Conservation (phyloP, 257 asterid species). For the Solanum dulcamara region DNA sequence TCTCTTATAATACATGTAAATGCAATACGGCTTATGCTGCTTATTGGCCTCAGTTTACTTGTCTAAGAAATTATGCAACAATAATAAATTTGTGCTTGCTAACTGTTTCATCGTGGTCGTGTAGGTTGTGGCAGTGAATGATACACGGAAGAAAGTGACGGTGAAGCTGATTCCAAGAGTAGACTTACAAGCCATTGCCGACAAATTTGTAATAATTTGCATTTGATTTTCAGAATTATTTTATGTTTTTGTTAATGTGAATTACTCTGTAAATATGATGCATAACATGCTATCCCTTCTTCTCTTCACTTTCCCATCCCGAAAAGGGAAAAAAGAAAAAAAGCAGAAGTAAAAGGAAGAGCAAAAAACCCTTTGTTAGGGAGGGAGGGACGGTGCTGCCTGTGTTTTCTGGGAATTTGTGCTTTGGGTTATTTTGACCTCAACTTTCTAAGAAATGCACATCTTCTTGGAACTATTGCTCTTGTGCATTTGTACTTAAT, state of each 20-base stretch:
- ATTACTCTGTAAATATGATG: not conserved
- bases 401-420: not conserved
- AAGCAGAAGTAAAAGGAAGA: not conserved
- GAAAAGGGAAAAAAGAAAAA: not conserved
- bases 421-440: not conserved
- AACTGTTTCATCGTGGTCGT: slow-evolving; percentile 3
- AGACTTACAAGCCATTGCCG: slow-evolving; percentile 87
- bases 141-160: slow-evolving; percentile 58
- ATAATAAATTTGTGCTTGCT: not conserved
- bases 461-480: not conserved
- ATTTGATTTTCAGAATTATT: not conserved
- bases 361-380: not conserved
- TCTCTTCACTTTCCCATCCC: not conserved
- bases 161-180: slow-evolving; percentile 86
- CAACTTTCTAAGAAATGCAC: not conserved
- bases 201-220: slow-evolving; percentile 57
- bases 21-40: not conserved
- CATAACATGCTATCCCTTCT: not conserved
- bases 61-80: not conserved
- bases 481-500: not conserved
- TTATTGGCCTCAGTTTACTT: not conserved
- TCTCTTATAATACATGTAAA: not conserved
- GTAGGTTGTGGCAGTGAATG: slow-evolving; percentile 68
- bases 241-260: not conserved
- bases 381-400: not conserved